These are phyloP conservation scores for Stemphylium vesicarium DNA, from an alignment of 2,329 filamentous ascomycete genomes.

Conservation along the genomic window DNA sequence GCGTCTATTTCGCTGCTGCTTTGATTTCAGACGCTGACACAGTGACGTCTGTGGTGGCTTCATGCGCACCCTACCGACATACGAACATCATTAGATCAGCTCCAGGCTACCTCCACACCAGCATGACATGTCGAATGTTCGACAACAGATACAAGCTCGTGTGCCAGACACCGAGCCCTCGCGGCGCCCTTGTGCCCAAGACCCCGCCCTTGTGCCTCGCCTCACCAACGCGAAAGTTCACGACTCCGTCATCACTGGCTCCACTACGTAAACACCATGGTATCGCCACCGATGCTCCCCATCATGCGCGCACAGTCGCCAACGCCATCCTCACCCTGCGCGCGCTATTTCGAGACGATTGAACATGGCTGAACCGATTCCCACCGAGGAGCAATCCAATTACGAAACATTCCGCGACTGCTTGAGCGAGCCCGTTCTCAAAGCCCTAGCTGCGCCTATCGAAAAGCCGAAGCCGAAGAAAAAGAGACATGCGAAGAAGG, in stretches of 20 bases:
- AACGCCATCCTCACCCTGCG: not conserved
- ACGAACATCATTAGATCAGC: not conserved
- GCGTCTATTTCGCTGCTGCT: not conserved
- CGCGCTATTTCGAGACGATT: not conserved
- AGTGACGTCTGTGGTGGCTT: not conserved
- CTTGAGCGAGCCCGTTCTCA: constrained; percentile 72
- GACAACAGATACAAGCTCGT: constrained; percentile 13
- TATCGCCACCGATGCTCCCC: constrained; percentile 11
- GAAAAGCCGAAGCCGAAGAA: constrained; percentile 56
- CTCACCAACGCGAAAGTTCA: constrained; percentile 23
- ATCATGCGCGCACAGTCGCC: constrained; percentile 2
- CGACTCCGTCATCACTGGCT: constrained; percentile 28
- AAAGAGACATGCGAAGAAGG: constrained; percentile 41
- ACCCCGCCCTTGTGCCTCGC: constrained; percentile 19
- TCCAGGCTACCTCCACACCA: not conserved
- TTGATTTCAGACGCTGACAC: not conserved
- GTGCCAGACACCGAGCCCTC: constrained; percentile 11
- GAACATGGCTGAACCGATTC: constrained; percentile 41
- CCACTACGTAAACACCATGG: constrained; percentile 22
- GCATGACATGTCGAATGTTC: constrained; percentile 5
- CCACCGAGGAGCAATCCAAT: constrained; percentile 57
- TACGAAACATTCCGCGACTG: constrained; percentile 76
- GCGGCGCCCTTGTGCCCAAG: constrained; percentile 17
- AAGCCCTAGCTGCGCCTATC: constrained; percentile 58
- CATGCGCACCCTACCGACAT: not conserved